Evolutionary conservation across 352 stramenopile genomes (phyloP).

Genomic region (Phytophthora agathidicida): DNA sequence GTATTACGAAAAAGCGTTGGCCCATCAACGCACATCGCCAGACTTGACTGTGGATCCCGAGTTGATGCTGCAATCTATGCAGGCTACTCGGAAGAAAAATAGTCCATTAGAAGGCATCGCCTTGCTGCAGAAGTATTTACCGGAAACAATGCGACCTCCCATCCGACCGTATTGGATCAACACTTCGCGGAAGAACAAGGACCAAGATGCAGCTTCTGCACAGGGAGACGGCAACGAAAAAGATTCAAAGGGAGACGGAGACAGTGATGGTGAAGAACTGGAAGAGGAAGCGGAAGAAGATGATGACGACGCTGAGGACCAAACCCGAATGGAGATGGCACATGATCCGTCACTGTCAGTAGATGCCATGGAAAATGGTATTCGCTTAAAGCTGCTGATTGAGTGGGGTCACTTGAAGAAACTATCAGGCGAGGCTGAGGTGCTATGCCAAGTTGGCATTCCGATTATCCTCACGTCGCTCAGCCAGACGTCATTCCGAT

Average conservation of each 20-base stretch:
- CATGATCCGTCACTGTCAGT: slow-evolving; percentile 80
- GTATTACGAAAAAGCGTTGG: slow-evolving; percentile 79
- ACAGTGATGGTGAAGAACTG: slow-evolving; percentile 44
- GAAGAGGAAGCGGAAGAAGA: slow-evolving; percentile 71
- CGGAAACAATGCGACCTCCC: slow-evolving; percentile 69
- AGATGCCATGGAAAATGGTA: slow-evolving; percentile 87
- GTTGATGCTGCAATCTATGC: slow-evolving; percentile 75
- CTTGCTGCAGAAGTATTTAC: slow-evolving; percentile 61
- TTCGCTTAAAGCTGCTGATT: slow-evolving; percentile 81
- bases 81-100: slow-evolving; percentile 57
- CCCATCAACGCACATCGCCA: slow-evolving; percentile 52
- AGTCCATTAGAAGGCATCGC: slow-evolving; percentile 59
- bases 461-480: slow-evolving; percentile 85
- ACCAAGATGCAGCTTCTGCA: slow-evolving; percentile 21
- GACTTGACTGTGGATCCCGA: slow-evolving; percentile 62
- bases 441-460: slow-evolving; percentile 83
- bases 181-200: slow-evolving; percentile 32
- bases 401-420: slow-evolving; percentile 84
- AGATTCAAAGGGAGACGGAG: slow-evolving; percentile 7
- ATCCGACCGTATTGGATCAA: slow-evolving; percentile 89
- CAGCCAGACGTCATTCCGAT: slow-evolving; percentile 75
- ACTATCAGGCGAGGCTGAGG: slow-evolving; percentile 64
- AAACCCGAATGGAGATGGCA: slow-evolving; percentile 60
- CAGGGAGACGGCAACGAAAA: slow-evolving; percentile 14
- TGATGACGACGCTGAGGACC: slow-evolving; percentile 52